Base-by-base conservation (phyloP, 768 basidiomycete genomes). In the Vishniacozyma victoriae region DNA sequence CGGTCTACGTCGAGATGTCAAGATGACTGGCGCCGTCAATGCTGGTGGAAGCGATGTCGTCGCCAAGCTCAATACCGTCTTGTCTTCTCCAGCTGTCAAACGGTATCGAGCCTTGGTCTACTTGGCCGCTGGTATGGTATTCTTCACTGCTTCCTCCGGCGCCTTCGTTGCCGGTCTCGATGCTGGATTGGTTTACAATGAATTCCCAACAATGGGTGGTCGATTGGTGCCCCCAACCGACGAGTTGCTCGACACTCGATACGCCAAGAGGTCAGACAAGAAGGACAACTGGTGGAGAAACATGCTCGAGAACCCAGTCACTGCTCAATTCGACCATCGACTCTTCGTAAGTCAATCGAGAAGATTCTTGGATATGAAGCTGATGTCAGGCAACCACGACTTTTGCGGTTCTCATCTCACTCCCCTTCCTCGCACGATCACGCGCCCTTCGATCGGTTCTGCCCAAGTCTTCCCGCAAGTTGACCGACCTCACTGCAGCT, bases 101-200 rank as follows among this genome's bases (percentile, higher is more conserved):
- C 73, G 76, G 25, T 86, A 91, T 68, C 79, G 77, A 52, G 72
- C 75, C 16, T 73, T 79, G 26, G 77, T 84, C 2, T 80, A 79
- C 72, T 76, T 74, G 12, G 69, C 95, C 46, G 82, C 83, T 11
- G 86, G 75, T 5, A 78, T 97, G 23, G 87, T 97, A 4, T 82
- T 96, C 64, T 54, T 93, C 49, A 99, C 95, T 0, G 93, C 92
- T 1, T 69, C 96, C 20, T 96, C 93, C 36, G 93, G 95, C 43
- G 95, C 95, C 4, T 97, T 99, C 61, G 95, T 99, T 23, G 95
- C 95, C 29, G 95, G 95, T 13, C 77, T 99, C 35, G 95, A 99
- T 69, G 95, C 95, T 1, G 95, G 95, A 13, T 73, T 99, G 45
- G 70, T 91, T n/a, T 97, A 97, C 74, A 99, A 99, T 67, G 93